Percentiles rank a stretch among this genome's conserved stretches.
phyloP scores from a whole-genome alignment of 176 grass and related monocot species.

The Hsuehochloa calcarea region DNA sequence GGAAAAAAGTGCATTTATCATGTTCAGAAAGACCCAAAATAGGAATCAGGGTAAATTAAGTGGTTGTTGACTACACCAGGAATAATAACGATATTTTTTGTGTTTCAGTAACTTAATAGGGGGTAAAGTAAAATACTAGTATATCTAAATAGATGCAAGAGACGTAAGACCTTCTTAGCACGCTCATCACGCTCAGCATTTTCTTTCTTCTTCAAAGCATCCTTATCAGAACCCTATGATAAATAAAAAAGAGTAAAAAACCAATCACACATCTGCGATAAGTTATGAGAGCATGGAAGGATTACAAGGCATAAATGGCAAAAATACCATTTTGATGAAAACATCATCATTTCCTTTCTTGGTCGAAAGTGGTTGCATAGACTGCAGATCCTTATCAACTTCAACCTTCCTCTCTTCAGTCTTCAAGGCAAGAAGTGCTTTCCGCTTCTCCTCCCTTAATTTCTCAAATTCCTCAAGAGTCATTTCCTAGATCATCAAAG shows the following conservation, averaged over 20 bases:
- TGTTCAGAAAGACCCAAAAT: background rate
- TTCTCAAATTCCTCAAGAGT: slow-evolving; percentile 97
- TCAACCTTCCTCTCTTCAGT: slow-evolving; percentile 91
- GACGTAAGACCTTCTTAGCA: slow-evolving; percentile 59
- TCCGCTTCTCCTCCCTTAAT: slow-evolving; percentile 78
- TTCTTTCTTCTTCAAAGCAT: slow-evolving; percentile 82
- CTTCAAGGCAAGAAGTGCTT: slow-evolving; percentile 66
- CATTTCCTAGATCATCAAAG: slow-evolving; percentile 68
- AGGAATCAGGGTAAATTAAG: background rate
- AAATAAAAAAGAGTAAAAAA: too few relatives aligned
- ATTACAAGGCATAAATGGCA: background rate
- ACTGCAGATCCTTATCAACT: slow-evolving; percentile 78
- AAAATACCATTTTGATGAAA: slow-evolving; percentile 76
- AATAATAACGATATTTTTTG: background rate
- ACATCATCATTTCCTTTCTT: slow-evolving; percentile 70
- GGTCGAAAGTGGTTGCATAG: slow-evolving; percentile 69
- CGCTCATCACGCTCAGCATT: slow-evolving; percentile 84
- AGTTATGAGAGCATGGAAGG: background rate
- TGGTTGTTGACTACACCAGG: background rate
- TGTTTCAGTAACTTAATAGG: background rate
- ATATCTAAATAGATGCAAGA: background rate
- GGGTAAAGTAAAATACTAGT: background rate
- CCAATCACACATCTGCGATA: background rate
- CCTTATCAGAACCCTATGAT: slow-evolving; percentile 79
- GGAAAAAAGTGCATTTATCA: background rate